Conservation (phyloP, 148 eudicot species). For the Fagopyrum esculentum region DNA sequence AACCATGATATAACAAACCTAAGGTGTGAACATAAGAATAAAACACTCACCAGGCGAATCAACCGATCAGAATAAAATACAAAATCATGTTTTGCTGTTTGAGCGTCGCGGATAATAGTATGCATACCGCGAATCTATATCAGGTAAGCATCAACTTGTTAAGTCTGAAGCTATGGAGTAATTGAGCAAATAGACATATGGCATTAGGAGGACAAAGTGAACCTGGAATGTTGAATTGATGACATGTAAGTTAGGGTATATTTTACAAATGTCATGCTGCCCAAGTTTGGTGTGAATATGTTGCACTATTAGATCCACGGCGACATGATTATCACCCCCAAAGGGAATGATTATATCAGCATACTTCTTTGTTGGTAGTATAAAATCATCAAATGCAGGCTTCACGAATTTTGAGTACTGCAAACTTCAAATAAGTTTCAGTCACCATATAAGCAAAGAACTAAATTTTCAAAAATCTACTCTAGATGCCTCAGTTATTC, state of each 20-base stretch:
- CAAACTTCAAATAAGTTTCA: slow-evolving; percentile 16
- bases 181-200: slow-evolving; percentile 10
- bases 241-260: slow-evolving; percentile 82
- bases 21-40: background rate
- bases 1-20: background rate
- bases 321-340: slow-evolving; percentile 97
- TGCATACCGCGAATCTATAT: slow-evolving; percentile 66
- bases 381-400: slow-evolving; percentile 97
- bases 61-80: slow-evolving; percentile 73
- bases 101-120: slow-evolving; percentile 58
- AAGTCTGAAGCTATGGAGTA: background rate
- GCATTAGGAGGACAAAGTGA: slow-evolving; percentile 9
- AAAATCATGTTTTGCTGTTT: slow-evolving; percentile 61
- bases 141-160: slow-evolving; percentile 8
- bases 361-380: slow-evolving; percentile 93
- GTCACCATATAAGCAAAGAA: background rate
- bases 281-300: slow-evolving; percentile 97
- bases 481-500: background rate
- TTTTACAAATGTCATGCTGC: slow-evolving; percentile 93
- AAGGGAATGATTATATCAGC: slow-evolving; percentile 97
- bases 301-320: slow-evolving; percentile 93
- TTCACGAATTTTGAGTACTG: slow-evolving; percentile 97
- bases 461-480: background rate
- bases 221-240: slow-evolving; percentile 89
- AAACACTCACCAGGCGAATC: slow-evolving; percentile 51